Percentiles rank a stretch among this genome's conserved stretches.
These are phyloP conservation scores for Haplosporangium sp. DNA, from an alignment of 371 early-diverging fungal species.

Conservation along the genomic window DNA sequence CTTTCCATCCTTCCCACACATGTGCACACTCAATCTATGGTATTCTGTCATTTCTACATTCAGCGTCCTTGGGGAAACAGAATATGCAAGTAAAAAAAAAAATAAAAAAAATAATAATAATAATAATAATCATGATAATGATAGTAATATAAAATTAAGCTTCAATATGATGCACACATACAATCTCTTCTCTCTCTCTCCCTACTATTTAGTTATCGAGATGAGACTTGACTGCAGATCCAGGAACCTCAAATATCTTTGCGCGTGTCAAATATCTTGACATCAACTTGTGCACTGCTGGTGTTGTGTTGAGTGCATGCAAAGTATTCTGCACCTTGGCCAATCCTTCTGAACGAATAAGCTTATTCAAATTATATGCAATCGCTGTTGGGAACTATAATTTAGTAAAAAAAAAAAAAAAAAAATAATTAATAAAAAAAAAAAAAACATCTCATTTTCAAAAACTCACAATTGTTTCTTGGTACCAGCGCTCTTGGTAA, in stretches of 20 bases:
- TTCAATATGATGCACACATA: no score
- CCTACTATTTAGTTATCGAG: neutral
- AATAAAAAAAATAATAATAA: neutral
- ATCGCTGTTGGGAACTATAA: constrained; percentile 90
- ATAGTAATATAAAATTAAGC: no score
- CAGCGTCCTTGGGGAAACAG: neutral
- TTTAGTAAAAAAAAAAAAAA: neutral
- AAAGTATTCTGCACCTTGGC: constrained; percentile 92
- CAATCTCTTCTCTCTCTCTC: neutral
- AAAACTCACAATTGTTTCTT: constrained; percentile 81
- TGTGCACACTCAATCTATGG: neutral
- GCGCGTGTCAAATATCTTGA: constrained; percentile 84
- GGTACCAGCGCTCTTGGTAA: constrained; percentile 85
- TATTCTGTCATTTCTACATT: neutral
- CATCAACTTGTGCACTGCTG: constrained; percentile 81
- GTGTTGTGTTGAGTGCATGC: constrained; percentile 88
- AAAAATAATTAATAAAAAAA: neutral
- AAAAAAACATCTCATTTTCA: neutral
- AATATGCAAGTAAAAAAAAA: neutral
- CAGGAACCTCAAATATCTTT: constrained; percentile 87
- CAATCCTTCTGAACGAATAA: constrained; percentile 87
- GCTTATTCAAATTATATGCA: constrained; percentile 80
- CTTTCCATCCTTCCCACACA: neutral
- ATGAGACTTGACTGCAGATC: constrained; percentile 67
- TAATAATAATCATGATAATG: no score